phyloP scores from a whole-genome alignment of 1,139 yeast species.

The Lodderomyces metapsilosis region DNA sequence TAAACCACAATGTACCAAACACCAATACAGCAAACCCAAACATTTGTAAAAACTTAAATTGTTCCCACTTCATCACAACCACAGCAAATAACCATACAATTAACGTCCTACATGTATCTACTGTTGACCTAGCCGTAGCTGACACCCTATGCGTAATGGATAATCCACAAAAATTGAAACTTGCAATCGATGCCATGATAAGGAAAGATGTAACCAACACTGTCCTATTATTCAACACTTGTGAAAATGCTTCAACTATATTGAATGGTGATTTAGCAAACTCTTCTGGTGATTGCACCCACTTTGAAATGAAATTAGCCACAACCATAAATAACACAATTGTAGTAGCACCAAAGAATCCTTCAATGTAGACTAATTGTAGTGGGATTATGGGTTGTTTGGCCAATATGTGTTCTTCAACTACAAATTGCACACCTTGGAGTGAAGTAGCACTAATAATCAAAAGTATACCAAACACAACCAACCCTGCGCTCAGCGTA shows the following conservation, averaged over 20 bases:
- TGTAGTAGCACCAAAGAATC: conserved; percentile 58
- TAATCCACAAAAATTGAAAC: conserved; percentile 74
- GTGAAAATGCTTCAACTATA: conserved; percentile 47
- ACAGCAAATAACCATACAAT: conserved; percentile 73
- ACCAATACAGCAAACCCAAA: conserved; percentile 65
- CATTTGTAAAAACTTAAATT: conserved; percentile 58
- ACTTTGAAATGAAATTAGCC: conserved; percentile 43
- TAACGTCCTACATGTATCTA: conserved; percentile 75
- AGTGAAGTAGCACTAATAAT: conserved; percentile 63
- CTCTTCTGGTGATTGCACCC: conserved; percentile 25
- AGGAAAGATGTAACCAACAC: conserved; percentile 55
- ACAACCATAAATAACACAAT: conserved; percentile 45
- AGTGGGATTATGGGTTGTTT: conserved; percentile 58
- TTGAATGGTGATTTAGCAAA: conserved; percentile 57
- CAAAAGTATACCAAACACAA: conserved; percentile 55
- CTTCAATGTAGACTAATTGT: conserved; percentile 73
- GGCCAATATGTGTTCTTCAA: conserved; percentile 68
- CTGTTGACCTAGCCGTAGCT: conserved; percentile 78
- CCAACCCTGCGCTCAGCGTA: conserved; percentile 19
- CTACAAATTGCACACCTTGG: conserved; percentile 74
- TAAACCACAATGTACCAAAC: conserved; percentile 72
- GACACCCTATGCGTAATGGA: conserved; percentile 63
- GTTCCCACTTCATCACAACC: conserved; percentile 74
- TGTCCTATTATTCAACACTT: conserved; percentile 42
- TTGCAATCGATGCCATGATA: conserved; percentile 71